Conservation (phyloP, 31 red algal genomes). For the Bonnemaisonia californica region DNA sequence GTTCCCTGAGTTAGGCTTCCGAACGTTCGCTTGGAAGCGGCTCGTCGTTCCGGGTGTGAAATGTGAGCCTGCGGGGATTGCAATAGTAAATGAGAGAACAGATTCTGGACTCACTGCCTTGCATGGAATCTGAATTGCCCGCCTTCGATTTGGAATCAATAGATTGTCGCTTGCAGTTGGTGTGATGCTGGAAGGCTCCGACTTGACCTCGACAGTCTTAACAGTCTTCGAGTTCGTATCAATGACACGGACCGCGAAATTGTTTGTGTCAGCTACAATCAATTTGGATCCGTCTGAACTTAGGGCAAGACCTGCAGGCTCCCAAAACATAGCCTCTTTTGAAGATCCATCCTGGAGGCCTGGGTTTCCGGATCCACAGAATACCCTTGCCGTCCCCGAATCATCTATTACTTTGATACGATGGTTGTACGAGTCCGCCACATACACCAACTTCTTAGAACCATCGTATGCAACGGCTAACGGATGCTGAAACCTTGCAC, state of each 20-base stretch:
- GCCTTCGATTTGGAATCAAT: constrained; percentile 55
- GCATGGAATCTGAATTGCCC: constrained; percentile 52
- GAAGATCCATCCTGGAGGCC: constrained; percentile 67
- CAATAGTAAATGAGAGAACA: constrained; percentile 33
- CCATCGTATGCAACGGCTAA: constrained; percentile 63
- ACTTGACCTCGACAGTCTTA: constrained; percentile 39
- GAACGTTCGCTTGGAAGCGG: constrained; percentile 63
- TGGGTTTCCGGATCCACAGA: constrained; percentile 62
- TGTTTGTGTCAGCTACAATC: constrained; percentile 89
- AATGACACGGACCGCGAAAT: constrained; percentile 75
- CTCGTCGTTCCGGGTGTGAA: constrained; percentile 73
- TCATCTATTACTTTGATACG: constrained; percentile 83
- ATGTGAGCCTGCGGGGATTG: constrained; percentile 46
- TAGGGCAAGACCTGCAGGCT: constrained; percentile 78
- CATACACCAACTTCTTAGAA: constrained; percentile 49
- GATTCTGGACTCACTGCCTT: constrained; percentile 23
- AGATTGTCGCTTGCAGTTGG: constrained; percentile 5
- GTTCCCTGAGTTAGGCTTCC: background rate
- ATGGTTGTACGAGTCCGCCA: constrained; percentile 96
- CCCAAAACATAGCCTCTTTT: constrained; percentile 85
- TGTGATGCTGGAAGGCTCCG: background rate
- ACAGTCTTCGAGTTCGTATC: constrained; percentile 49
- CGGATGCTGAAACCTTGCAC: constrained; percentile 82
- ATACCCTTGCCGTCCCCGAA: constrained; percentile 16
- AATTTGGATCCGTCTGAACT: constrained; percentile 47